phyloP scores from a whole-genome alignment of 1,284 basidiomycete species.

The Takashimella koratensis region DNA sequence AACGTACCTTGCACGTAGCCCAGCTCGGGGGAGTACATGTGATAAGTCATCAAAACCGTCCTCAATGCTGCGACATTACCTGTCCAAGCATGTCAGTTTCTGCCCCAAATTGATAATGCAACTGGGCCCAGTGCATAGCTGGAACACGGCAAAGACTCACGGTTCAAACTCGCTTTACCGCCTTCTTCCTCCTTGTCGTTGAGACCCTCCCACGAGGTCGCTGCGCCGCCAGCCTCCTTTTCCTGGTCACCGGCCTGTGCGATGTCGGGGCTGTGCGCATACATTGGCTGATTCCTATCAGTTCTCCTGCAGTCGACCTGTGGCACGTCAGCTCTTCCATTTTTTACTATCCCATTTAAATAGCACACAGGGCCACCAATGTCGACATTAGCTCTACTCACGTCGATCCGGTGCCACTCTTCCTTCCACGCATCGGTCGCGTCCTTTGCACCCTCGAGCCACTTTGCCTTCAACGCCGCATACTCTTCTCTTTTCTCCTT shows the following conservation, averaged over 20 bases:
- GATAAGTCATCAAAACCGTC: constrained; percentile 81
- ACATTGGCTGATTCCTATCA: constrained; percentile 86
- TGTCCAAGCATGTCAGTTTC: too few species aligned
- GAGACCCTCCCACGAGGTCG: constrained; percentile 19
- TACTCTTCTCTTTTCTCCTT: constrained; percentile 66
- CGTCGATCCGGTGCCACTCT: constrained; percentile 51
- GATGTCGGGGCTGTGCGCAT: constrained; percentile 55
- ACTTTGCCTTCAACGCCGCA: constrained; percentile 64
- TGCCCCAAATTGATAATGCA: not conserved
- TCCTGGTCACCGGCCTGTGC: constrained; percentile 30
- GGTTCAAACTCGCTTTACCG: constrained; percentile 75
- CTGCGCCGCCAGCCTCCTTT: constrained; percentile 40
- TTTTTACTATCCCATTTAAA: constrained; percentile 34
- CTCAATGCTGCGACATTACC: constrained; percentile 46
- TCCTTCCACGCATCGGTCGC: constrained; percentile 45
- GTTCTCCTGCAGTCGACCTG: constrained; percentile 96
- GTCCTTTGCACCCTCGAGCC: constrained; percentile 55
- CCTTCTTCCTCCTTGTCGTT: constrained; percentile 62
- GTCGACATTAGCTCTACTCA: constrained; percentile 38
- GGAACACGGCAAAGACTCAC: constrained; percentile 25
- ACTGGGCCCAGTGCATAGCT: too few species aligned
- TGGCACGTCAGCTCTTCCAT: constrained; percentile 34
- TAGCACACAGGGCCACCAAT: too few species aligned
- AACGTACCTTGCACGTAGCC: constrained; percentile 52
- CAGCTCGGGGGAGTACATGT: constrained; percentile 81